These are phyloP conservation scores for Candida maesae DNA, from an alignment of 805 yeast genomes.

Conservation along the genomic window DNA sequence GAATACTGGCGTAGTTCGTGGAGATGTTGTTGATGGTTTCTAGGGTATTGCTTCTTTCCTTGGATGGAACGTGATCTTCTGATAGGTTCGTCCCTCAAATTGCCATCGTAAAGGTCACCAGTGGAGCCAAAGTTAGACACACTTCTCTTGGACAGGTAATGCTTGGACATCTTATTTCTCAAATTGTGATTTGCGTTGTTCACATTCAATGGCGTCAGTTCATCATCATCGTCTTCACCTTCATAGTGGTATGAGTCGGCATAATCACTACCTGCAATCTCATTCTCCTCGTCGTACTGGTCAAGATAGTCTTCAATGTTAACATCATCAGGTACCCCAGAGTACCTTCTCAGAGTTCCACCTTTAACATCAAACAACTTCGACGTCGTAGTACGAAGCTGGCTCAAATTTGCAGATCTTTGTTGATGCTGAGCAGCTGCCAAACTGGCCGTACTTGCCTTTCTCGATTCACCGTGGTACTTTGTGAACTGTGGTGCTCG, in stretches of 20 bases:
- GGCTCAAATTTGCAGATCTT: constrained; percentile 20
- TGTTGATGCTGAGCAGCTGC: constrained; percentile 3
- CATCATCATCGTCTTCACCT: constrained; percentile 28
- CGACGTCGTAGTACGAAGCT: constrained; percentile 64
- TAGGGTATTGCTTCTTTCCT: constrained; percentile 22
- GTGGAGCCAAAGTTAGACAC: constrained; percentile 18
- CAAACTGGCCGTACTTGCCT: constrained; percentile 16
- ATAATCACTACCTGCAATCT: constrained; percentile 30
- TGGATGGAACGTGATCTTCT: constrained; percentile 7
- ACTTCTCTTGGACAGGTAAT: constrained; percentile 28
- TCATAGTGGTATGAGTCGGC: constrained; percentile 28
- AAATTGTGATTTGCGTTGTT: constrained; percentile 21
- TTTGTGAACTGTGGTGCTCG: constrained; percentile 16
- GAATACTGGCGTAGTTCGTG: constrained; percentile 32
- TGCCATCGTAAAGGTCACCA: constrained; percentile 13
- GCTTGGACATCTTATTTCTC: constrained; percentile 17
- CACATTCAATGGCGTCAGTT: constrained; percentile 25
- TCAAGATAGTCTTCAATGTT: constrained; percentile 42
- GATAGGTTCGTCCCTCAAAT: constrained; percentile 10
- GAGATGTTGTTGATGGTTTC: constrained; percentile 11
- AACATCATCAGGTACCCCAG: constrained; percentile 63
- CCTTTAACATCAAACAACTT: constrained; percentile 71
- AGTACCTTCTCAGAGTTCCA: constrained; percentile 66
- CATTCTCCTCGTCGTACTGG: constrained; percentile 38
- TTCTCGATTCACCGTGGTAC: constrained; percentile 20